Percentiles rank a stretch among this genome's conserved stretches.
phyloP scores from a whole-genome alignment of 2,329 filamentous ascomycete genomes.

The Apiospora saccharicola region DNA sequence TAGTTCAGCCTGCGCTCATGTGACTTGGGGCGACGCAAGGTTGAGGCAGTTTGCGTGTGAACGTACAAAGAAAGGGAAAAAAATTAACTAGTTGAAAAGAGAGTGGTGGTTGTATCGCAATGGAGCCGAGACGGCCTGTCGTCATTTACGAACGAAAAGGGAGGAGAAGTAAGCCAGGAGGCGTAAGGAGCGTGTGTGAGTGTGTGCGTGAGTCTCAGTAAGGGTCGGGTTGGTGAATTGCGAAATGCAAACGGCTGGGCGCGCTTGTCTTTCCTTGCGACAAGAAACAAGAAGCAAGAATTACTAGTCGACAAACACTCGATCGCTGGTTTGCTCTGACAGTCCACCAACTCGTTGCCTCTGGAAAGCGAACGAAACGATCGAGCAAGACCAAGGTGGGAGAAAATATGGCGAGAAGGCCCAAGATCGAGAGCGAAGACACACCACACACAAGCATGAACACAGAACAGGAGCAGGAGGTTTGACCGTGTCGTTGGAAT shows the following conservation, averaged over 20 bases:
- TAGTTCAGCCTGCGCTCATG: constrained; percentile 5
- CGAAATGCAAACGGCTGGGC: background rate
- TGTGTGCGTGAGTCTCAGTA: background rate
- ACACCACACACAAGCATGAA: constrained; percentile 2
- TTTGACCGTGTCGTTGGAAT: constrained; percentile 20
- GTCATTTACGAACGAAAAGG: constrained; percentile 9
- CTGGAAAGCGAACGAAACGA: constrained; percentile 18
- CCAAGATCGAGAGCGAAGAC: background rate
- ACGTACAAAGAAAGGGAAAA: background rate
- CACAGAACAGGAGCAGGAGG: background rate
- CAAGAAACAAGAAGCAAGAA: background rate
- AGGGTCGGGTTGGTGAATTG: background rate
- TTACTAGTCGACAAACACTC: background rate
- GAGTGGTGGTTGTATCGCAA: constrained; percentile 10
- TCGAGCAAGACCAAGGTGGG: background rate
- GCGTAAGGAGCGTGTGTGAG: background rate
- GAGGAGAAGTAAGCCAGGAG: constrained; percentile 7
- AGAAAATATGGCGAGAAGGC: constrained; percentile 8
- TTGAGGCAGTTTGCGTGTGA: constrained; percentile 8
- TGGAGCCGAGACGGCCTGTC: background rate
- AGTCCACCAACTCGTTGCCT: background rate
- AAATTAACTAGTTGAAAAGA: background rate
- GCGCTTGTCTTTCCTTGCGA: background rate
- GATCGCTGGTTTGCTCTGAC: no score
- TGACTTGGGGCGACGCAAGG: constrained; percentile 1